Conservation (phyloP, 2,329 filamentous ascomycete species). For the Aureobasidium sp. region DNA sequence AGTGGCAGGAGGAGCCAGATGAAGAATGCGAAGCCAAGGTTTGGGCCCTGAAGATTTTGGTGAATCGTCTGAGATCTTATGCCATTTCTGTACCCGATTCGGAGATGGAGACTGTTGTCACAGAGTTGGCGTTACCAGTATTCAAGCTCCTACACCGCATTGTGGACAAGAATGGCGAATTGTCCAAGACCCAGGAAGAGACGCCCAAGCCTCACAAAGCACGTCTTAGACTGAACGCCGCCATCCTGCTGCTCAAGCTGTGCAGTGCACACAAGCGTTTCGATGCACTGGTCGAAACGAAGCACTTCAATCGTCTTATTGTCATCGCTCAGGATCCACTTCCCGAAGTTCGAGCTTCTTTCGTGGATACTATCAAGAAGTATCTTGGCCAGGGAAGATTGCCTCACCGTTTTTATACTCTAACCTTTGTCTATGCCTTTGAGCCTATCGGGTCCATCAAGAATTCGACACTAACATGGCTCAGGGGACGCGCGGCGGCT, state of each 20-base stretch:
- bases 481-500: constrained; percentile 68
- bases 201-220: constrained; percentile 74
- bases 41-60: constrained; percentile 75
- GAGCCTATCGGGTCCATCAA: constrained; percentile 72
- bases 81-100: constrained; percentile 21
- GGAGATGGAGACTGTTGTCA: constrained; percentile 42
- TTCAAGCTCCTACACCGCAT: constrained; percentile 74
- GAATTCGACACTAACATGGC: constrained; percentile 75
- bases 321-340: constrained; percentile 73
- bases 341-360: constrained; percentile 65
- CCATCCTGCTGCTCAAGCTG: constrained; percentile 73
- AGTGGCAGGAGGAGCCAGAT: constrained; percentile 55
- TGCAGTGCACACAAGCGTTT: constrained; percentile 63
- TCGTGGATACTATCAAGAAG: constrained; percentile 82
- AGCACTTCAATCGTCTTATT: constrained; percentile 74
- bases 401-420: constrained; percentile 72
- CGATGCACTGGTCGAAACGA: constrained; percentile 65
- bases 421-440: constrained; percentile 85
- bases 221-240: constrained; percentile 73
- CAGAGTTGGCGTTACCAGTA: constrained; percentile 55
- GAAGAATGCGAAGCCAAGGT: constrained; percentile 78
- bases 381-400: constrained; percentile 70
- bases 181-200: constrained; percentile 61
- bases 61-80: constrained; percentile 71
- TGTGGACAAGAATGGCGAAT: constrained; percentile 68